Evolutionary conservation across 371 early-diverging fungal species (phyloP).

Genomic region (Mucor lusitanicus): DNA sequence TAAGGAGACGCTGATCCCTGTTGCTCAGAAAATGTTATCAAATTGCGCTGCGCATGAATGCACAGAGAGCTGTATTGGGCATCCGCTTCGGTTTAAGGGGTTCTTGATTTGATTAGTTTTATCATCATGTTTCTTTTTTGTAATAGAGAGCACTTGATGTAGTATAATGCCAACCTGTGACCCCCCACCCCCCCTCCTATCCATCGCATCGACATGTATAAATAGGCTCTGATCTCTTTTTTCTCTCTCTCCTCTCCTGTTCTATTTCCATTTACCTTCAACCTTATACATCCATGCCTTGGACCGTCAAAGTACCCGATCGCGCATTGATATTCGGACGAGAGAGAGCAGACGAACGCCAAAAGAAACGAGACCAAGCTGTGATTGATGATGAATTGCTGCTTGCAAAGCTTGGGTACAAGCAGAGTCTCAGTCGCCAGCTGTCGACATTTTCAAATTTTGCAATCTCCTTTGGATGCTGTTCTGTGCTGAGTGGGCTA

Average conservation of each 20-base stretch:
- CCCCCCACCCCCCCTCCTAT: not conserved
- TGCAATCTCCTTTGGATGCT: constrained; percentile 57
- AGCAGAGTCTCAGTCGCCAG: constrained; percentile 26
- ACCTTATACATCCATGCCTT: not conserved
- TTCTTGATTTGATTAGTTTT: not conserved
- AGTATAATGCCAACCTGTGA: not conserved
- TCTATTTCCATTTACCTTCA: not conserved
- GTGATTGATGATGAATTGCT: constrained; percentile 24
- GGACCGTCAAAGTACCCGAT: constrained; percentile 7
- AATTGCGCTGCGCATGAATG: not conserved
- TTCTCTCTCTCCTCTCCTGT: not conserved
- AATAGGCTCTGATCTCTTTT: not conserved
- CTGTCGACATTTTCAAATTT: constrained; percentile 36
- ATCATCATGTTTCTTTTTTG: not conserved
- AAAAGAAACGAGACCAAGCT: constrained; percentile 1
- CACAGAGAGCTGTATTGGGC: not conserved
- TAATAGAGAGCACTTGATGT: not conserved
- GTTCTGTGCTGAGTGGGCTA: constrained; percentile 54
- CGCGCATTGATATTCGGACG: constrained; percentile 4
- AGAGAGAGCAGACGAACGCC: constrained; percentile 1
- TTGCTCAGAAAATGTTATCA: not conserved
- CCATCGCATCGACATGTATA: not conserved
- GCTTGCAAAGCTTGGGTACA: constrained; percentile 29
- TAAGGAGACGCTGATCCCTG: not conserved
- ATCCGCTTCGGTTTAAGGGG: not conserved